A percentile compares a stretch with the other conserved stretches of the same genome.
These are phyloP conservation scores for Glycyrrhiza uralensis DNA, from an alignment of 306 rosid species.

Conservation along the genomic window DNA sequence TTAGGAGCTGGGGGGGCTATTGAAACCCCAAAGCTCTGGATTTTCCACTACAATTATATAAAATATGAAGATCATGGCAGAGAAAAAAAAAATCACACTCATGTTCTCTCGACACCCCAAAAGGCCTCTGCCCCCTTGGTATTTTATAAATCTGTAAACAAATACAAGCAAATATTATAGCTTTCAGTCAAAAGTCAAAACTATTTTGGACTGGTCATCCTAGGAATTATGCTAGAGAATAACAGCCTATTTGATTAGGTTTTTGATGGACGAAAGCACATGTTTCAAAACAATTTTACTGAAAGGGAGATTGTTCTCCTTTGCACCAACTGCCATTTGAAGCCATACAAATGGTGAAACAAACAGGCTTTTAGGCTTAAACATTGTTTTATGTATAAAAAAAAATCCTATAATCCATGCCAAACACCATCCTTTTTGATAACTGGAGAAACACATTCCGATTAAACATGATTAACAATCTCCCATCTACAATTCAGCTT, in stretches of 20 bases:
- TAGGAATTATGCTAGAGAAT: background rate
- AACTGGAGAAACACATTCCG: background rate
- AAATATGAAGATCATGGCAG: background rate
- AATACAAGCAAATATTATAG: background rate
- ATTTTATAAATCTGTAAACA: constrained; percentile 3
- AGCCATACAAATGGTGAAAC: too few relatives aligned
- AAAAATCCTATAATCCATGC: background rate
- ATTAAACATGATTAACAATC: background rate
- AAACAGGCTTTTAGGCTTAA: background rate
- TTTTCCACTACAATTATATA: background rate
- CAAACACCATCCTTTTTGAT: background rate
- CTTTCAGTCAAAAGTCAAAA: background rate
- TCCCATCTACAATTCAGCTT: background rate
- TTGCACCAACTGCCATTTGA: too few relatives aligned
- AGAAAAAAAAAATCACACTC: background rate
- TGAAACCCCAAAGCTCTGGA: background rate
- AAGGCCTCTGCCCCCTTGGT: background rate
- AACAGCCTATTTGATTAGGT: too few relatives aligned
- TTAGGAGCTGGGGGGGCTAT: background rate
- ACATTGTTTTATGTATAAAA: background rate
- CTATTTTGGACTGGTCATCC: background rate
- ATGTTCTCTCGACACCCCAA: background rate
- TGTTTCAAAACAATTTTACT: too few relatives aligned
- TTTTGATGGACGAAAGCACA: too few relatives aligned
- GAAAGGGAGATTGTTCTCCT: too few relatives aligned